These are phyloP conservation scores for Fusarium chaquense DNA, from an alignment of 2,329 filamentous ascomycete genomes.

Conservation along the genomic window DNA sequence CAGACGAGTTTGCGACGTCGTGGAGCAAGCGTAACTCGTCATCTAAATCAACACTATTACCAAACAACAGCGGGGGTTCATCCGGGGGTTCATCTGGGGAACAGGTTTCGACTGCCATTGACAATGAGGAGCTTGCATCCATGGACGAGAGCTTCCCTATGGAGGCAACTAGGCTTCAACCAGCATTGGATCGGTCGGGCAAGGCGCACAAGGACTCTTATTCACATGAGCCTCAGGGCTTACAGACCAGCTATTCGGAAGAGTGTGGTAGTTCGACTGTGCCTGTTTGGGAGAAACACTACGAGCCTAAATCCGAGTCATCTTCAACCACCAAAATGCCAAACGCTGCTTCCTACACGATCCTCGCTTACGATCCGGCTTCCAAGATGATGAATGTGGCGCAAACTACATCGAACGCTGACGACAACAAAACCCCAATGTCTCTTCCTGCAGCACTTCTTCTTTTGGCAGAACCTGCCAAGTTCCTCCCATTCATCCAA, in stretches of 20 bases:
- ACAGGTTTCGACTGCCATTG: slow-evolving; percentile 23
- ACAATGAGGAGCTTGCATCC: slow-evolving; percentile 52
- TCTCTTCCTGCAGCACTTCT: slow-evolving; percentile 71
- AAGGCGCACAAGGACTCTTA: slow-evolving; percentile 52
- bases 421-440: slow-evolving; percentile 61
- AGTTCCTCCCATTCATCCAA: slow-evolving; percentile 74
- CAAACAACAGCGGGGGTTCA: slow-evolving; percentile 22
- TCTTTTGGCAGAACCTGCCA: slow-evolving; percentile 70
- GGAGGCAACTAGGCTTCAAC: slow-evolving; percentile 45
- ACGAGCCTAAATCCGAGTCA: slow-evolving; percentile 4
- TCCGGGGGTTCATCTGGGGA: neutral
- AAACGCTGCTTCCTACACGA: slow-evolving; percentile 63
- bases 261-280: slow-evolving; percentile 55
- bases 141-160: slow-evolving; percentile 58
- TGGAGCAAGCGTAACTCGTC: slow-evolving; percentile 54
- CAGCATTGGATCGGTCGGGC: slow-evolving; percentile 48
- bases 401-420: slow-evolving; percentile 69
- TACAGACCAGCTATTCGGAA: slow-evolving; percentile 61
- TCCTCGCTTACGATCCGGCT: slow-evolving; percentile 73
- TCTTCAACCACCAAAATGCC: neutral
- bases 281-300: slow-evolving; percentile 54
- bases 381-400: slow-evolving; percentile 69
- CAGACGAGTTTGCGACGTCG: slow-evolving; percentile 61
- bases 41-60: slow-evolving; percentile 45
- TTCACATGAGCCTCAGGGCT: slow-evolving; percentile 60